A percentile compares a stretch with the other conserved stretches of the same genome.
Conservation (phyloP, 768 basidiomycete species). For the Boletus bicolor region DNA sequence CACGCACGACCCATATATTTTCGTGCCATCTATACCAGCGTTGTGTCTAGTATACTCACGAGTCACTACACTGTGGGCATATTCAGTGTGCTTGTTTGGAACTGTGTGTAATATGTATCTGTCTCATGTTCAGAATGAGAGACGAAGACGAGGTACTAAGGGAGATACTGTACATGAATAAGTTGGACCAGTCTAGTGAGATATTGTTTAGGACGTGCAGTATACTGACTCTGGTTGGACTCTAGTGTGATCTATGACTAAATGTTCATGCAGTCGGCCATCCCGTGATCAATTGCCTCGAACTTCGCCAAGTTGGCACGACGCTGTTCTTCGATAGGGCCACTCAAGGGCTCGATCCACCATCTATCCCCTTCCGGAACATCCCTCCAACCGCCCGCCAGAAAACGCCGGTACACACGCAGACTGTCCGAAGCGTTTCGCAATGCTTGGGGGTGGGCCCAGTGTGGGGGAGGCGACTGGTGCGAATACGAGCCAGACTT, state of each 20-base stretch:
- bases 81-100: too few relatives aligned
- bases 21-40: too few relatives aligned
- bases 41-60: too few relatives aligned
- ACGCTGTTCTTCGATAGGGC: conserved; percentile 37
- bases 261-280: conserved; percentile 6
- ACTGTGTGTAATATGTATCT: too few relatives aligned
- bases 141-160: too few relatives aligned
- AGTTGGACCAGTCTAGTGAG: too few relatives aligned
- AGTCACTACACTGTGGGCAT: too few relatives aligned
- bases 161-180: too few relatives aligned
- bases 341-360: conserved; percentile 59
- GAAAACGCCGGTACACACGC: conserved; percentile 41
- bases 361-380: conserved; percentile 55
- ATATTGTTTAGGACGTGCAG: too few relatives aligned
- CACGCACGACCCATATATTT: too few relatives aligned
- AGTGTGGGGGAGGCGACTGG: conserved; percentile 12
- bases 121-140: too few relatives aligned
- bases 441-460: conserved; percentile 6
- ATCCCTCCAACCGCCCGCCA: conserved; percentile 58
- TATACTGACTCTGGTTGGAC: background rate
- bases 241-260: background rate
- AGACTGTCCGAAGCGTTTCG: conserved; percentile 11
- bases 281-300: conserved; percentile 1
- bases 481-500: conserved; percentile 10
- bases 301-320: conserved; percentile 10